These are phyloP conservation scores for Scedosporium dehoogii DNA, from an alignment of 2,329 filamentous ascomycete species.

Conservation along the genomic window DNA sequence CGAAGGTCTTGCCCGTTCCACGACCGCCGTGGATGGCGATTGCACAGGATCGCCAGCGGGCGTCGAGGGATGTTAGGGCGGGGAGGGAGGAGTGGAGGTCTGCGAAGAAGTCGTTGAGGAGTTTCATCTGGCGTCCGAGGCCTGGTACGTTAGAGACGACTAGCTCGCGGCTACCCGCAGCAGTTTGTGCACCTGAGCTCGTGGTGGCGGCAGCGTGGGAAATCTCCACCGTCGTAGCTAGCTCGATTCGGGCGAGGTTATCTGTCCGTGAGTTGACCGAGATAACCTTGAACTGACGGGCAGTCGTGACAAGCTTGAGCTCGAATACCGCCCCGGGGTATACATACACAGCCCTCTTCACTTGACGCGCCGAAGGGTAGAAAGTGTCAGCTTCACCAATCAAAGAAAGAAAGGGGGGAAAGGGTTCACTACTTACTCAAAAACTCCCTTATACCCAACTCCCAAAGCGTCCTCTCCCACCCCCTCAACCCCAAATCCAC, in stretches of 20 bases:
- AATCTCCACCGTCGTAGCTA: slow-evolving; percentile 21
- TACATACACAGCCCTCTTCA: slow-evolving; percentile 56
- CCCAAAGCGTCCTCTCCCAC: slow-evolving; percentile 25
- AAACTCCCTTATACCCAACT: slow-evolving; percentile 21
- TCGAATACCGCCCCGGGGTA: slow-evolving; percentile 64
- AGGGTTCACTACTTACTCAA: slow-evolving; percentile 17
- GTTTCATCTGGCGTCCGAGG: slow-evolving; percentile 50
- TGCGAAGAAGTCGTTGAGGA: slow-evolving; percentile 56
- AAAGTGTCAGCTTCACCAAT: neutral
- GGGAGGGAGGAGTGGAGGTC: slow-evolving; percentile 1
- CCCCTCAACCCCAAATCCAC: slow-evolving; percentile 13
- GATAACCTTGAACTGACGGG: slow-evolving; percentile 37
- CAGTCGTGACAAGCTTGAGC: slow-evolving; percentile 30
- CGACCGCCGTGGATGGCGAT: slow-evolving; percentile 71
- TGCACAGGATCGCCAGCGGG: slow-evolving; percentile 32
- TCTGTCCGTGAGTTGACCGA: slow-evolving; percentile 43
- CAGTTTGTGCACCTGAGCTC: neutral
- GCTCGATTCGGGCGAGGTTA: slow-evolving; percentile 32
- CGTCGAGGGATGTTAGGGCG: neutral
- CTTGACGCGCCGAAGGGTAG: neutral
- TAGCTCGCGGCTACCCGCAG: slow-evolving; percentile 22
- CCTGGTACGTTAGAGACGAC: slow-evolving; percentile 54
- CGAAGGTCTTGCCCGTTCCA: slow-evolving; percentile 74
- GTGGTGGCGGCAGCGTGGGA: neutral
- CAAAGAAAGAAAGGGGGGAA: neutral